These are phyloP conservation scores for Aspergillus neotritici DNA, from an alignment of 2,329 filamentous ascomycete genomes.

Conservation along the genomic window DNA sequence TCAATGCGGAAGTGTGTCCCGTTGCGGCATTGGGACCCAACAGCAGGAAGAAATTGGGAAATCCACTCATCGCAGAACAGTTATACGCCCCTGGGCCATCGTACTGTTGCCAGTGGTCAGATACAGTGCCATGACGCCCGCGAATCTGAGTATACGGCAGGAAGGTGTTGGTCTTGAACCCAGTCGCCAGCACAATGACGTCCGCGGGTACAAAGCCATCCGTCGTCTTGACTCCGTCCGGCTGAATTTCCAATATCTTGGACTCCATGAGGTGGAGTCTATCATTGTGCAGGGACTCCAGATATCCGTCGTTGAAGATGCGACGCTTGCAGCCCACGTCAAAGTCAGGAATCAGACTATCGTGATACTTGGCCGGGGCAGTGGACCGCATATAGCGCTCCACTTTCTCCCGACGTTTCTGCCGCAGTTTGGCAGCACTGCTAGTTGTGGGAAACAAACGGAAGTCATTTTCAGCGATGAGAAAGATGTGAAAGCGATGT, in stretches of 20 bases:
- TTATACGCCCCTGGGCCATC: conserved; percentile 58
- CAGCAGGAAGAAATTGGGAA: conserved; percentile 34
- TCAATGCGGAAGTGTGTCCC: conserved; percentile 48
- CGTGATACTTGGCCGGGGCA: conserved; percentile 8
- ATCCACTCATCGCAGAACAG: conserved; percentile 51
- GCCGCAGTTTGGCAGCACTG: conserved; percentile 36
- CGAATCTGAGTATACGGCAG: not conserved
- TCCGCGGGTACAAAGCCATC: conserved; percentile 5
- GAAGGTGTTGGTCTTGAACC: conserved; percentile 3
- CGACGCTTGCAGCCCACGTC: conserved; percentile 12
- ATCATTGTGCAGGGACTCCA: conserved; percentile 6
- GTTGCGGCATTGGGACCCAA: conserved; percentile 29
- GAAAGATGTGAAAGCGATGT: conserved; percentile 33
- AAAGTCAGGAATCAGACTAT: conserved; percentile 8
- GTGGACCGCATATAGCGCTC: conserved; percentile 29
- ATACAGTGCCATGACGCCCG: conserved; percentile 1
- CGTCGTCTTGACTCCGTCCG: too few species aligned
- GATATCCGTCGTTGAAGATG: conserved; percentile 9
- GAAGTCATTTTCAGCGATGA: conserved; percentile 18
- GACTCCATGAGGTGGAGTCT: too few species aligned
- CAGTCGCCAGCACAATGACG: conserved; percentile 7
- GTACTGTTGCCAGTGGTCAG: conserved; percentile 32
- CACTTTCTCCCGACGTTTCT: conserved; percentile 28
- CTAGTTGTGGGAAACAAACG: conserved; percentile 41
- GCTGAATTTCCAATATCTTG: too few species aligned